Base-by-base conservation (phyloP, 352 stramenopile genomes). In the Phytophthora sansomeana region DNA sequence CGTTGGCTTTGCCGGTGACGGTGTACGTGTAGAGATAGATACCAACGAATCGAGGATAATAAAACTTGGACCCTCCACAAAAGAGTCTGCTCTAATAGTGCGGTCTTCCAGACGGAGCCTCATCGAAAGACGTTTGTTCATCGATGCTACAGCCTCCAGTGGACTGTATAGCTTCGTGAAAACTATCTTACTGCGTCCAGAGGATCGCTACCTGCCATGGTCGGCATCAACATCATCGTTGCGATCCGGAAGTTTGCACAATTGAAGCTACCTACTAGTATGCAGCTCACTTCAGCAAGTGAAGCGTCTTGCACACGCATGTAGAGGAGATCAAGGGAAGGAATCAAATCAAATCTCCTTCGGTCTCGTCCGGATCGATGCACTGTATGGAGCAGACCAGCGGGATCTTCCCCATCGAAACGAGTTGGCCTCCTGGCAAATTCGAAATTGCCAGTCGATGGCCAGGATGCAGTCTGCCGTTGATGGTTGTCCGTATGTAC, bases 401-500 rank as follows among this genome's bases (percentile, higher is more conserved):
- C 30, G 44, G 46, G 30, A 53, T 63, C 46, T 52, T 65, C 55
- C 63, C 54, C 63, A 70, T 60, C 55, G 47, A 70, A 60, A 65
- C 32, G 62, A 69, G 21, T 44, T 38, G 17, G 24, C 35, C 29
- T 49, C 29, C 10, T 42, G 24, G 6, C 36, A 67, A 47, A 33
- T 63, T n/a, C n/a, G n/a, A n/a, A n/a, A n/a, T n/a, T n/a, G n/a
- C n/a, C n/a, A n/a, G n/a, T n/a, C 43, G 60, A 48, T 61, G 39
- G 39, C 44, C 17, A 41, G 33, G 48, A 38, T 48, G 53, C 42
- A 41, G 39, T 61, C 50, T 67, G 59, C 59, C 1, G 28, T 55
- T 67, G 58, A 67, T 67, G 58, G 32, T 43, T 67, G n/a, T 67
- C 50, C 59, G 58, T 54, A 67, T 67, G 30, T 51, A 60, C n/a